Evolutionary conservation across 2,329 filamentous ascomycete species (phyloP), one percentile per base, ranked within the genome.

Genomic region (Paecilomyces dactylethromorphus): DNA sequence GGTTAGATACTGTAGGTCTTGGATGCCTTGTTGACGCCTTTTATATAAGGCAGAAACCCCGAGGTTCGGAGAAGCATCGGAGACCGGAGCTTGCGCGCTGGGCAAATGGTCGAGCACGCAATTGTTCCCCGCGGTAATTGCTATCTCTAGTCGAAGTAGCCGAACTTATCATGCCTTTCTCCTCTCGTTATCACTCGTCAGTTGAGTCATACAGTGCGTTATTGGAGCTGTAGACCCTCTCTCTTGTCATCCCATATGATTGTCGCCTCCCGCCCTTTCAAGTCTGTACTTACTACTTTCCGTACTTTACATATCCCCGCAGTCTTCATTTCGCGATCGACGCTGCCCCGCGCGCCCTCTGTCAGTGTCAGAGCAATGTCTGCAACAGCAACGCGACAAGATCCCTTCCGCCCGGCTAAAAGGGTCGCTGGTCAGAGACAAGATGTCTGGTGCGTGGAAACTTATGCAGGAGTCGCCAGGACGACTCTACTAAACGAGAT

Each of bases 381-480:
- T 55, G 69, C 71, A 55, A 75, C 72, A 55, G 61, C 71, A 63
- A 59, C 69, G 57, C 70, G 70, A 63, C 62, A 69, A 31, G 75
- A 77, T 59, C 75, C 74, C 21, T 81, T 80, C 63, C 70, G 71
- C 26, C 79, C 79, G 39, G 79, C 79, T 29, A 70, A 69, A 60
- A 72, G 79, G 65, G 79, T 82, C 52, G 78, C 79, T 35, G 77
- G 78, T 33, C 78, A 81, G 63, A 75, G 76, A 59, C 78, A 80
- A 65, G 79, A 81, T 79, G 79, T 81, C 56, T 81, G 76, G 79
- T 79, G 60, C 50, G 64, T 58, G 12, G 13, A 54, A 31, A 31
- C 31, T 53, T 50, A n/a, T 54, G 45, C 52, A 32, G 26, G 59
- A 33, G 18, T 56, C 32, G 12, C 18, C 3, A 15, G 22, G n/a